Evolutionary conservation across 441 rosid species (phyloP).

Genomic region (Omphalea diandra): DNA sequence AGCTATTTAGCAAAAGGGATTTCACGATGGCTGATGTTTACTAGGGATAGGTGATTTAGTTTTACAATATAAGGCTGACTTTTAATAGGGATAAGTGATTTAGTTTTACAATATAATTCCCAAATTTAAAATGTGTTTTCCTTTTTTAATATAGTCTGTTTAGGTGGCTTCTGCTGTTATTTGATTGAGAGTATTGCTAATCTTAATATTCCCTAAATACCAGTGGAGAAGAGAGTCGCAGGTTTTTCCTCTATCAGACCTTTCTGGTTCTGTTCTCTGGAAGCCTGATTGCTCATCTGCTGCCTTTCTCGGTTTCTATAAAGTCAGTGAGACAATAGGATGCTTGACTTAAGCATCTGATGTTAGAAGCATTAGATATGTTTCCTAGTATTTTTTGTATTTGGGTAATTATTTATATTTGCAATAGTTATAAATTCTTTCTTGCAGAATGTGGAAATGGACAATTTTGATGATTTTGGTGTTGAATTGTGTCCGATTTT

Average conservation of each 20-base stretch:
- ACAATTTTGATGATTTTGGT: constrained; percentile 51
- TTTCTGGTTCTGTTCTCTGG: neutral
- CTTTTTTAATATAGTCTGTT: neutral
- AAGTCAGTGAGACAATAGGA: neutral
- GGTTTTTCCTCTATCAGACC: neutral
- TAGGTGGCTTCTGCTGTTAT: neutral
- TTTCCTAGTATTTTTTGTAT: neutral
- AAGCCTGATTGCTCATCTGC: neutral
- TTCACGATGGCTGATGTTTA: neutral
- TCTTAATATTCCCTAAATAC: neutral
- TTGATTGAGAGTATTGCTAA: neutral
- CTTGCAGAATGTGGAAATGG: constrained; percentile 33
- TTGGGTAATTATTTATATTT: neutral
- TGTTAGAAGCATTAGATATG: neutral
- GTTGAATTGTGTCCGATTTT: constrained; percentile 39
- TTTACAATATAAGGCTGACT: neutral
- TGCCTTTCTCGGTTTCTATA: neutral
- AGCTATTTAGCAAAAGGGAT: neutral
- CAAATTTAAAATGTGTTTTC: neutral
- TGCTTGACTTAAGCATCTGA: neutral
- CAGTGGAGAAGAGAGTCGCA: neutral
- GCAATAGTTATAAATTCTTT: neutral
- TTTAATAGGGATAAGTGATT: neutral
- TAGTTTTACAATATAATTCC: neutral
- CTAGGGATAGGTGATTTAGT: neutral